Evolutionary conservation across 176 grass and related monocot genomes (phyloP).

Genomic region (Juncus inflexus): DNA sequence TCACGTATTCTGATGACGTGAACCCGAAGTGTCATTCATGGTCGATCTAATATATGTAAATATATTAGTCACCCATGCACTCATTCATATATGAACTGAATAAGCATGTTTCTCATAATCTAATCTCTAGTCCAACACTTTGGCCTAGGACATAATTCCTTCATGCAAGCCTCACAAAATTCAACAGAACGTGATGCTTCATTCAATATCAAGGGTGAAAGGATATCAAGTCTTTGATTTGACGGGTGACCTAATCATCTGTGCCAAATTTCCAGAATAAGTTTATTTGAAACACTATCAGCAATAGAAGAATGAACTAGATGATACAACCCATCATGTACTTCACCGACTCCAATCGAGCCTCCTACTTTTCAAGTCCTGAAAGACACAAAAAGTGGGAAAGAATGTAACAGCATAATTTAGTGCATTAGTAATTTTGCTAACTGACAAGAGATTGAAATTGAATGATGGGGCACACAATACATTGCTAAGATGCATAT

Average conservation of each 20-base stretch:
- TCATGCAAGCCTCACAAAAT: not conserved
- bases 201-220: not conserved
- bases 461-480: conserved; percentile 4
- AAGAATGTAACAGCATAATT: conserved; percentile 16
- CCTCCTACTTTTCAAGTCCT: not conserved
- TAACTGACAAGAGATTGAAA: conserved; percentile 10
- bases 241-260: not conserved
- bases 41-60: no score
- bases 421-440: not conserved
- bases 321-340: conserved; percentile 1
- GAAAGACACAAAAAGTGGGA: conserved; percentile 2
- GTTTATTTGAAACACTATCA: not conserved
- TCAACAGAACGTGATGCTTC: not conserved
- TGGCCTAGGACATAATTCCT: no score
- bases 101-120: no score
- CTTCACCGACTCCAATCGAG: conserved; percentile 16
- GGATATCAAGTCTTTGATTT: not conserved
- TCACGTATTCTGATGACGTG: no score
- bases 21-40: no score
- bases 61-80: no score
- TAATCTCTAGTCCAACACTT: not conserved
- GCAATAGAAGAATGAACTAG: not conserved
- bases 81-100: no score
- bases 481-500: not conserved
- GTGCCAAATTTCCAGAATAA: not conserved